Base-by-base conservation (phyloP, 305 asterid species). In the Fraxinus xanthoxyloides region DNA sequence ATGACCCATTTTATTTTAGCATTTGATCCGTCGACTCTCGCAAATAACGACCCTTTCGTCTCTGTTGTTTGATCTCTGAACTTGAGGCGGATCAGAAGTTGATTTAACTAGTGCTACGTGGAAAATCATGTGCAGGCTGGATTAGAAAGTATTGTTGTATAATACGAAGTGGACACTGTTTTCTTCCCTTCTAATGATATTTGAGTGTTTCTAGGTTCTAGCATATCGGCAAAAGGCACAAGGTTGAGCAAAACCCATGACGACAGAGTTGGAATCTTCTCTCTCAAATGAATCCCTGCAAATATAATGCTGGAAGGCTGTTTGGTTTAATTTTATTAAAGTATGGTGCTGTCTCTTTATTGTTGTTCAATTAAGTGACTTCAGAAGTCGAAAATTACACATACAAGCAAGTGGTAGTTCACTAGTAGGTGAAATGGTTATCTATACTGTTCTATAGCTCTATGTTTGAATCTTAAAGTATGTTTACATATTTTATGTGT, bases 191-290 rank as follows among this genome's bases (percentile, higher is more conserved):
- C 23, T 63, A 75, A 78, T 43, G 82, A 59, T 80, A 83, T 56
- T 56, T n/a, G 65, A 19, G 65, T 79, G 82, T 48, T 43, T 89
- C 83, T 94, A 94, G 98, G 92, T 92, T 87, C 77, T 94, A 78
- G 93, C 95, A 79, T 94, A 91, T 82, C 89, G 91, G 80, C 82
- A 87, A 77, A 94, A 89, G 89, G 80, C 81, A 21, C 82, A 72
- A 80, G 79, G 65, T 43, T 40, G 56, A 78, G 85, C 59, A 73
- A 81, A 81, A 78, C 54, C 21, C 67, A 74, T 9, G 76, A 79
- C 48, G 80, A 46, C 23, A 81, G 75, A 78, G 82, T 79, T 32
- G 69, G 32, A 48, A 35, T 81, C 76, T 46, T 12, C 21, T 61
- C 43, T 65, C 26, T 21, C 28, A 38, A 84, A 81, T 61, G 83